Conservation (phyloP, 2,329 filamentous ascomycete genomes). For the Moelleriella libera region DNA sequence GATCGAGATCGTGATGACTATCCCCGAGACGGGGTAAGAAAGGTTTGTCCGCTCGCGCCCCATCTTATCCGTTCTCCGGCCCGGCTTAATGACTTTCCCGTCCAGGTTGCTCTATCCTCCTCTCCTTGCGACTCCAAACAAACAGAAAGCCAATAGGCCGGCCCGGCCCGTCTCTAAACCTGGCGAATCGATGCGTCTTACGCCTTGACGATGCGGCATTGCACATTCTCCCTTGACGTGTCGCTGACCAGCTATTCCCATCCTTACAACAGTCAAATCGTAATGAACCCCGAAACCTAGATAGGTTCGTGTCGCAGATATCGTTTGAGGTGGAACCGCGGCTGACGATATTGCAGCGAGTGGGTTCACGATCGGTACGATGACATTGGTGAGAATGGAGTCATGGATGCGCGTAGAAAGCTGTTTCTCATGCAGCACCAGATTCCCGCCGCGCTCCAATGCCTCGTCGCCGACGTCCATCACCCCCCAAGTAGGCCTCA, state of each 20-base stretch:
- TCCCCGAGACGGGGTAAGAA: constrained; percentile 79
- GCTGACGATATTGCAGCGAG: constrained; percentile 40
- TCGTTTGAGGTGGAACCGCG: background rate
- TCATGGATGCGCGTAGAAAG: background rate
- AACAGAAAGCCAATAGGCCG: constrained; percentile 12
- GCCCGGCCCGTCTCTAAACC: constrained; percentile 15
- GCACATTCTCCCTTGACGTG: constrained; percentile 16
- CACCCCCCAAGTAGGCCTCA: constrained; percentile 22
- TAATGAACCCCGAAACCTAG: constrained; percentile 51
- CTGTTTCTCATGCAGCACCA: constrained; percentile 12
- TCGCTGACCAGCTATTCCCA: constrained; percentile 14
- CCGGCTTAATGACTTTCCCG: constrained; percentile 2
- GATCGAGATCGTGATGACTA: constrained; percentile 29
- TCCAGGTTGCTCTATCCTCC: constrained; percentile 21
- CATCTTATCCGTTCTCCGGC: background rate
- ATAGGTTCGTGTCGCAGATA: constrained; percentile 39
- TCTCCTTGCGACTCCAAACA: constrained; percentile 7
- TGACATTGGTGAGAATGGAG: constrained; percentile 43
- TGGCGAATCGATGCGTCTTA: constrained; percentile 15
- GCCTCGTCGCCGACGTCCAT: constrained; percentile 27
- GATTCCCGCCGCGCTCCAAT: constrained; percentile 26
- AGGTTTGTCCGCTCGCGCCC: constrained; percentile 38
- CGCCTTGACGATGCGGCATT: constrained; percentile 15
- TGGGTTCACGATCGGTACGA: constrained; percentile 92
- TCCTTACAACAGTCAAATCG: constrained; percentile 41